A percentile compares a stretch with the other conserved stretches of the same genome.
Evolutionary conservation across 208 protist species (phyloP).

Genomic region (Trypanosomatidae sp.): DNA sequence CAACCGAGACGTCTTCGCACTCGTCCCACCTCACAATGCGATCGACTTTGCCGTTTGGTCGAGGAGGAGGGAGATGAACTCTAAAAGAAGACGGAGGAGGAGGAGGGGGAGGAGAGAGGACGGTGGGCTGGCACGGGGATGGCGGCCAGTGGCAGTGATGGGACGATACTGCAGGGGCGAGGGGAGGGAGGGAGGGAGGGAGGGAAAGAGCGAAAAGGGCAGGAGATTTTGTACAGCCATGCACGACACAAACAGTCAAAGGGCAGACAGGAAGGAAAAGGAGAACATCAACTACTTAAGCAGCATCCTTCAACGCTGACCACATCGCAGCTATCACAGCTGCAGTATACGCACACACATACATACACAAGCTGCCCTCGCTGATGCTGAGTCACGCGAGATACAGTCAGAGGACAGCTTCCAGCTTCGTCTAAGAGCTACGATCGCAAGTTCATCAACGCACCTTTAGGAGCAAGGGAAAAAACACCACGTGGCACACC

Average conservation of each 20-base stretch:
- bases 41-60: background rate
- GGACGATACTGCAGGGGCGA: background rate
- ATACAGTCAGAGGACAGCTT: background rate
- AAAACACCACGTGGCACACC: background rate
- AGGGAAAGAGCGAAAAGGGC: background rate
- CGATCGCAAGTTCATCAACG: background rate
- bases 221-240: background rate
- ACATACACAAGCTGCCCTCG: background rate
- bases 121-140: background rate
- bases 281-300: background rate
- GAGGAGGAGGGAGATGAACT: background rate
- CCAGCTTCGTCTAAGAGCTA: background rate
- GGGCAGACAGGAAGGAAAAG: too few relatives aligned
- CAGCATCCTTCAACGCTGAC: background rate
- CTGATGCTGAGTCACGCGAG: background rate
- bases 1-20: background rate
- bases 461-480: background rate
- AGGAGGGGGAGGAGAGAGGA: background rate
- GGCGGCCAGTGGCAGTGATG: background rate
- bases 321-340: background rate
- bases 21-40: background rate
- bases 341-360: conserved; percentile 12
- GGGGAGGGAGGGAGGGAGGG: background rate
- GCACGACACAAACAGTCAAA: background rate
- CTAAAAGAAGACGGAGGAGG: background rate